A percentile compares a stretch with the other conserved stretches of the same genome.
These are phyloP conservation scores for Chrysanthemum makinoi DNA, from an alignment of 129 eudicot genomes.

Conservation along the genomic window DNA sequence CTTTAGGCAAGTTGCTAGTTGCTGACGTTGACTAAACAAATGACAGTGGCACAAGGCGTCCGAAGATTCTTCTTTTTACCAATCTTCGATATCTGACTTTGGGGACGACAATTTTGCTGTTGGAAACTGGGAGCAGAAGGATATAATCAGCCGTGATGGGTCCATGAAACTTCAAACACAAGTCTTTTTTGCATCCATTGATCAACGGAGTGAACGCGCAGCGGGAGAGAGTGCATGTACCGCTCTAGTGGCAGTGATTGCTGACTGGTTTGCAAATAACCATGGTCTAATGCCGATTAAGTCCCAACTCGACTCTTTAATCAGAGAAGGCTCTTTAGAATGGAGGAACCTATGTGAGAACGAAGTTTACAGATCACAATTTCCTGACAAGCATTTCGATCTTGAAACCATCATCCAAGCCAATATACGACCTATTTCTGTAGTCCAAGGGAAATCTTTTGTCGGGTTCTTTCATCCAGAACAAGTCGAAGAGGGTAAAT, in stretches of 20 bases:
- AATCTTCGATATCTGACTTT: slow-evolving; percentile 68
- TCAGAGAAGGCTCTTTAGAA: slow-evolving; percentile 78
- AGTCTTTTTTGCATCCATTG: slow-evolving; percentile 33
- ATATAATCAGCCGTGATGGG: slow-evolving; percentile 26
- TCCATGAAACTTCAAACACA: slow-evolving; percentile 27
- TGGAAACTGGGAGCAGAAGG: slow-evolving; percentile 72
- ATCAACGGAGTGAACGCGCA: slow-evolving; percentile 77
- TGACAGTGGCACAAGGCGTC: slow-evolving; percentile 59
- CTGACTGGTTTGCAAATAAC: slow-evolving; percentile 27
- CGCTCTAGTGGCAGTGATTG: slow-evolving; percentile 26
- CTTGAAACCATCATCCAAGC: slow-evolving; percentile 77
- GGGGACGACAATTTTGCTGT: slow-evolving; percentile 86
- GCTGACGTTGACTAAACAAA: slow-evolving; percentile 4
- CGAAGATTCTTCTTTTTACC: slow-evolving; percentile 57
- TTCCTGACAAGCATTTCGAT: slow-evolving; percentile 90
- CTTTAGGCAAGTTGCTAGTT: not conserved
- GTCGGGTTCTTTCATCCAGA: slow-evolving; percentile 82
- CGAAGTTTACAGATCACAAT: slow-evolving; percentile 50
- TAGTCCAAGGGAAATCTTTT: slow-evolving; percentile 67
- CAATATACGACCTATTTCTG: slow-evolving; percentile 54
- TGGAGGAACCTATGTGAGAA: slow-evolving; percentile 86
- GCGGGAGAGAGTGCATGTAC: slow-evolving; percentile 65
- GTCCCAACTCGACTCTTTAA: slow-evolving; percentile 36
- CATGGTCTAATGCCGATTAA: slow-evolving; percentile 22
- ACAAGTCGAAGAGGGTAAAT: slow-evolving; percentile 51